phyloP scores from a whole-genome alignment of 2,329 filamentous ascomycete species.

The Aureobasidium leucospermi region DNA sequence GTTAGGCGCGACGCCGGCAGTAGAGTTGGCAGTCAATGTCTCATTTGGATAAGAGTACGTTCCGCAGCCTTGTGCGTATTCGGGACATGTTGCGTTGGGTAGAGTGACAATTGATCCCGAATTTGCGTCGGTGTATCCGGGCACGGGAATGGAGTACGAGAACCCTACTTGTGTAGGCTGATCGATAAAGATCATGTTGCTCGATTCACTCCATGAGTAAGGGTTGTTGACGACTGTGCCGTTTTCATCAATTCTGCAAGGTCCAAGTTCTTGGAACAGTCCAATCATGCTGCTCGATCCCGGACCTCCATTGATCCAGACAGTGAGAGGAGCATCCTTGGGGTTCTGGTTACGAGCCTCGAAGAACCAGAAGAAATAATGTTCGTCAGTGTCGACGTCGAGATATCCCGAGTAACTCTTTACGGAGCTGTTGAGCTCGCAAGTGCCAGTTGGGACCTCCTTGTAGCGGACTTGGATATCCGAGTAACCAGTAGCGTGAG shows the following conservation, averaged over 20 bases:
- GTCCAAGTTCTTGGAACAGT: slow-evolving; percentile 45
- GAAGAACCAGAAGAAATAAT: slow-evolving; percentile 53
- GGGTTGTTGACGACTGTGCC: slow-evolving; percentile 50
- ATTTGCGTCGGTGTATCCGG: slow-evolving; percentile 31
- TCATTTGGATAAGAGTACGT: slow-evolving; percentile 49
- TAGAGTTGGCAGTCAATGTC: slow-evolving; percentile 46
- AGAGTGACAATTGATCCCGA: slow-evolving; percentile 34
- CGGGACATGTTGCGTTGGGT: slow-evolving; percentile 42
- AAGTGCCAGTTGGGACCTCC: slow-evolving; percentile 47
- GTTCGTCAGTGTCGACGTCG: slow-evolving; percentile 44
- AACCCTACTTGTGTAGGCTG: slow-evolving; percentile 56
- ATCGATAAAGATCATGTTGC: slow-evolving; percentile 65
- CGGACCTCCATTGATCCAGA: slow-evolving; percentile 57
- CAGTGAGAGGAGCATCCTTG: slow-evolving; percentile 47
- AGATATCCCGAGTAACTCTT: slow-evolving; percentile 52
- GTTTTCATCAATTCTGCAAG: slow-evolving; percentile 44
- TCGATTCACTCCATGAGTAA: slow-evolving; percentile 56
- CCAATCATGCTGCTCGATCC: slow-evolving; percentile 53
- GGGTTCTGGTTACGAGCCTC: slow-evolving; percentile 46
- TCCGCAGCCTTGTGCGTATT: slow-evolving; percentile 45
- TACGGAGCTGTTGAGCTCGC: slow-evolving; percentile 49
- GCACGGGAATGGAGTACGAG: slow-evolving; percentile 44
- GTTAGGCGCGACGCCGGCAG: slow-evolving; percentile 46
- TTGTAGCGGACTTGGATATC: slow-evolving; percentile 52
- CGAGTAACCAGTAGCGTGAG: slow-evolving; percentile 35